Percentiles rank a stretch among this genome's conserved stretches.
Evolutionary conservation across 768 basidiomycete genomes (phyloP).

Genomic region (Amanita molliuscula): DNA sequence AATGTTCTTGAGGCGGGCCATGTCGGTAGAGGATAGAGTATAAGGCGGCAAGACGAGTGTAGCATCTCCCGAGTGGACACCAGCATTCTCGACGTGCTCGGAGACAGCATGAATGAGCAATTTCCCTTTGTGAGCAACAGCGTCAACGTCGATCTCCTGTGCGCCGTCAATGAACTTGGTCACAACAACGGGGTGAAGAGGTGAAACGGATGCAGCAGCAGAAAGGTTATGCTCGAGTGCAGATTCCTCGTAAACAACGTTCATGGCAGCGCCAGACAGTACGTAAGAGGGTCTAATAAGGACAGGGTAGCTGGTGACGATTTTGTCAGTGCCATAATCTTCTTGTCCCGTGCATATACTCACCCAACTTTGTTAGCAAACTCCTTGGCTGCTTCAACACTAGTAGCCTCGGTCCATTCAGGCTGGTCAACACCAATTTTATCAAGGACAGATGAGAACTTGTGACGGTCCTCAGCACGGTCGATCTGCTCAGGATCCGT

Average conservation of each 20-base stretch:
- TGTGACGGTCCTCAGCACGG: constrained; percentile 96
- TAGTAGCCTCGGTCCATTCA: constrained; percentile 88
- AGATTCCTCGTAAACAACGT: constrained; percentile 90
- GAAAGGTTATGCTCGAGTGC: constrained; percentile 87
- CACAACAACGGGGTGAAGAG: constrained; percentile 95
- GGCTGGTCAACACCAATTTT: constrained; percentile 95
- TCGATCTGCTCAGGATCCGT: constrained; percentile 95
- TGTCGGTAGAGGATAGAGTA: constrained; percentile 64
- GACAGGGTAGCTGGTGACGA: constrained; percentile 69
- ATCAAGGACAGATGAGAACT: constrained; percentile 96
- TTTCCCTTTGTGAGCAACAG: constrained; percentile 87
- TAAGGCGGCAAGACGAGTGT: constrained; percentile 95
- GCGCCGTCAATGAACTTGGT: constrained; percentile 98
- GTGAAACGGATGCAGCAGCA: constrained; percentile 94
- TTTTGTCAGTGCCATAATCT: neutral
- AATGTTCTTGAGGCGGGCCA: constrained; percentile 84
- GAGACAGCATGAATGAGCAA: constrained; percentile 94
- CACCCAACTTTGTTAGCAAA: constrained; percentile 82
- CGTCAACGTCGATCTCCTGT: constrained; percentile 97
- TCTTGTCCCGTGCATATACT: constrained; percentile 14
- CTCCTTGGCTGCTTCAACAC: constrained; percentile 79
- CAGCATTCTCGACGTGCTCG: constrained; percentile 97
- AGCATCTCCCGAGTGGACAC: constrained; percentile 97
- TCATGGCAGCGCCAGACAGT: constrained; percentile 98
- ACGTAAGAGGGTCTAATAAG: constrained; percentile 98